Evolutionary conservation across 2,329 filamentous ascomycete genomes (phyloP).

Genomic region (Sodiomyces alkalinus): DNA sequence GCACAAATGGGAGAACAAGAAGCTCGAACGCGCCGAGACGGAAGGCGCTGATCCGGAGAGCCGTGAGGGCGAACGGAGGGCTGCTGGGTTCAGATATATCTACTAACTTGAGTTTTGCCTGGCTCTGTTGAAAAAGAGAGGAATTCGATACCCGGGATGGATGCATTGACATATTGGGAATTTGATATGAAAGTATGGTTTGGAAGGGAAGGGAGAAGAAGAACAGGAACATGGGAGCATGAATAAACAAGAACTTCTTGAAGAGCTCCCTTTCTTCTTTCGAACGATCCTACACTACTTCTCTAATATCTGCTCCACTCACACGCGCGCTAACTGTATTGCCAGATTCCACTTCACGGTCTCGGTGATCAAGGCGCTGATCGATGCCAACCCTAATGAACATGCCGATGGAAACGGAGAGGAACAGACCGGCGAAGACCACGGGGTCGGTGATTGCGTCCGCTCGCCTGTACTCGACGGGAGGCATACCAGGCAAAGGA

Average conservation of each 20-base stretch:
- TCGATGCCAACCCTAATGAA: conserved; percentile 21
- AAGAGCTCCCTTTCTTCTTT: too few relatives aligned
- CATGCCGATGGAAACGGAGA: conserved; percentile 17
- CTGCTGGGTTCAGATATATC: conserved; percentile 15
- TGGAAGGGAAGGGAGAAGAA: too few relatives aligned
- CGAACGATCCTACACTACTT: too few relatives aligned
- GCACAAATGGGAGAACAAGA: conserved; percentile 43
- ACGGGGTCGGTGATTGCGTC: conserved; percentile 8
- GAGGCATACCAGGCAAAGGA: conserved; percentile 36
- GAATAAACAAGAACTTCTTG: too few relatives aligned
- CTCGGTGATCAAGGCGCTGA: conserved; percentile 17
- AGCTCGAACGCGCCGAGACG: conserved; percentile 32
- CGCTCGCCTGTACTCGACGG: conserved; percentile 15
- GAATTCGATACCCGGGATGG: too few relatives aligned
- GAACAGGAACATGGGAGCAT: too few relatives aligned
- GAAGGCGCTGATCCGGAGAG: conserved; percentile 9
- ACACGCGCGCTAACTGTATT: too few relatives aligned
- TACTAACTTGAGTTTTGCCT: too few relatives aligned
- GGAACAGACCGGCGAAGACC: conserved; percentile 23
- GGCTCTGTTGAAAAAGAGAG: too few relatives aligned
- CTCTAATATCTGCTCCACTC: too few relatives aligned
- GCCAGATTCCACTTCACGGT: conserved; percentile 5
- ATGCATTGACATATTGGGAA: too few relatives aligned
- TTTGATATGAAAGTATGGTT: too few relatives aligned
- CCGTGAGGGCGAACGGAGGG: conserved; percentile 8